Base-by-base conservation (phyloP, 129 eudicot species). In the Sambucus nigra region DNA sequence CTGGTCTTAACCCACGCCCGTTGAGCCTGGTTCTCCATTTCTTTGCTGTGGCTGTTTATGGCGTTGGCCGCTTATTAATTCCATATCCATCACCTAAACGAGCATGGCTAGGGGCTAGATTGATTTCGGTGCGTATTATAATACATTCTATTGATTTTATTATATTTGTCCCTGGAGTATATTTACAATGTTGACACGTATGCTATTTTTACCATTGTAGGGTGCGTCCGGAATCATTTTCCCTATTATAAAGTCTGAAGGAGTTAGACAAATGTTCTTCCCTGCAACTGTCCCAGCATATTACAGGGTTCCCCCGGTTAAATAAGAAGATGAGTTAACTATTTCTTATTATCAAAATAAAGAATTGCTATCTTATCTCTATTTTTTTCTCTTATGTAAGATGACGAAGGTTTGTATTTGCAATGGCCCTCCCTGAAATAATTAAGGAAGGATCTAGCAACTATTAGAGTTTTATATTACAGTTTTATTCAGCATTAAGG, bases 231-330 rank as follows among this genome's bases (percentile, higher is more conserved):
- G 73, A 32, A 76, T 81, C 24, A 77, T 81, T 19, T 69, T 81
- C 61, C 89, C 89, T 0, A 78, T 83, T 5, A 75, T 83, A 45
- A 72, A 60, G 60, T 69, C 83, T 0, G 94, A 83, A 53, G 87
- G 94, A 7, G 69, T 83, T 24, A 69, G 87, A 55, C 94, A 79
- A 53, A 76, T 79, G 94, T 83, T 83, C 71, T 79, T 83, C 73
- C 83, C 94, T 29, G 78, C 54, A 27, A 79, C 76, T 19, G 69
- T 83, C 69, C 83, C 94, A 46, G 81, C 94, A 22, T 83, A 83
- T 70, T 72, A 83, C 70, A 74, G 80, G 62, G 68, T 72, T 56
- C 82, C 79, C 55, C 69, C 63, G 13, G 72, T 64, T 53, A 55
- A 59, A 38, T 71, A 59, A 72, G 3, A 22, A 8, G 4, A 9